Base-by-base conservation (phyloP, 2,329 filamentous ascomycete genomes). In the Trichophyton verrucosum region DNA sequence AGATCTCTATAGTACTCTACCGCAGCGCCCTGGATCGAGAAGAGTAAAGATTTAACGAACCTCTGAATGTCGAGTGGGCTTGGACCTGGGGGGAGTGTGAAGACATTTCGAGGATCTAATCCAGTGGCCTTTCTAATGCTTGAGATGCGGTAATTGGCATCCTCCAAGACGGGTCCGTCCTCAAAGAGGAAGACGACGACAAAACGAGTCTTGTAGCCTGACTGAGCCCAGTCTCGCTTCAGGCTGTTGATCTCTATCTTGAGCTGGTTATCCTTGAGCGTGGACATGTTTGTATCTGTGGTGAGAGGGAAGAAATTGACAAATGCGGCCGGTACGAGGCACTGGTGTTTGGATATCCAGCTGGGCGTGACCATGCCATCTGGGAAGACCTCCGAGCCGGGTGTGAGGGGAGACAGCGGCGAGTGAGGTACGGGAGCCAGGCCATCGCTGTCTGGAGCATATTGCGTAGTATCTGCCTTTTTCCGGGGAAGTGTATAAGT, bases 1-100 rank as follows among this genome's bases (percentile, higher is more conserved):
- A 97, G 80, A 67, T 99, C 92, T 53, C 91, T 82, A 72, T 97
- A 97, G 73, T 96, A 96, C 68, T 99, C 94, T 53, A 92, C 77
- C 20, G 89, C 85, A 20, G 85, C 79, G 0, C 86, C 83, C 62
- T 92, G 90, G 51, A 96, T 73, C 0, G 86, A 82, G 1, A 83
- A 78, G 55, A 96, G 78, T 46, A 95, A 82, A 58, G 82, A 87
- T 60, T 86, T 84, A 0, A 87, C 84, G 65, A 92, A 90, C 6
- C 85, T 83, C 63, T 84, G 81, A 22, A 95, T 75, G 69, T 95
- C 90, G 1, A 82, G 80, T 2, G 81, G 76, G 3, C 89, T 87
- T 6, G 86, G 84, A 66, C 86, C 84, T 0, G 88, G 84, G 1
- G 90, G 87, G 13, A 96, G 80, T 67, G 94, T 89, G 72, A 95